Conservation (phyloP, 106 monocot genomes). For the Posidonia australis region DNA sequence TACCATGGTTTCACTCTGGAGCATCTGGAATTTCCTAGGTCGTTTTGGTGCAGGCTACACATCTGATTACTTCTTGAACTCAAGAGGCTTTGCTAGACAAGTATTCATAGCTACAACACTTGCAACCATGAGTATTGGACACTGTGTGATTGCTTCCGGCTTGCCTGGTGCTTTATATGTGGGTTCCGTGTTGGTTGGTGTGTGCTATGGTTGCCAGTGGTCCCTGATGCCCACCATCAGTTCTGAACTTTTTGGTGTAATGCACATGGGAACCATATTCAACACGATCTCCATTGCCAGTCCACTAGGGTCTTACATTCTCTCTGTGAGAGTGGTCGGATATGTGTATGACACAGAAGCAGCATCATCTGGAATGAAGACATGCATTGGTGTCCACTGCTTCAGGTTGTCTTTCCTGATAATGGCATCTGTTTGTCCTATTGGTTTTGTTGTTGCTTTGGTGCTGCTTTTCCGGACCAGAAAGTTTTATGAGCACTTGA, state of each 20-base stretch:
- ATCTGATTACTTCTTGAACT: slow-evolving; percentile 57
- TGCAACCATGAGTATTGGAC: slow-evolving; percentile 59
- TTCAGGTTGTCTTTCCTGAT: slow-evolving; percentile 71
- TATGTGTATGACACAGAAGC: slow-evolving; percentile 62
- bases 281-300: slow-evolving; percentile 76
- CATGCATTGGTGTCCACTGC: slow-evolving; percentile 47
- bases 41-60: slow-evolving; percentile 65
- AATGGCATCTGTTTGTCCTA: slow-evolving; percentile 39
- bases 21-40: slow-evolving; percentile 94
- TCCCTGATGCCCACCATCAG: slow-evolving; percentile 83
- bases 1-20: slow-evolving; percentile 81
- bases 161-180: slow-evolving; percentile 48
- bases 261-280: slow-evolving; percentile 88
- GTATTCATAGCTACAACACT: slow-evolving; percentile 68
- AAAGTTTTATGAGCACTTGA: slow-evolving; percentile 57
- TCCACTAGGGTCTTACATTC: slow-evolving; percentile 67
- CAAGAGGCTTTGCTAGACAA: slow-evolving; percentile 38
- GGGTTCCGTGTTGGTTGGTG: slow-evolving; percentile 62
- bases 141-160: slow-evolving; percentile 49
- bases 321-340: slow-evolving; percentile 82
- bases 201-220: slow-evolving; percentile 92
- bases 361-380: slow-evolving; percentile 9
- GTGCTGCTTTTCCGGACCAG: slow-evolving; percentile 44
- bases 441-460: slow-evolving; percentile 34
- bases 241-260: slow-evolving; percentile 78